These are phyloP conservation scores for Peronosclerospora sorghi DNA, from an alignment of 352 stramenopile genomes.

Conservation along the genomic window DNA sequence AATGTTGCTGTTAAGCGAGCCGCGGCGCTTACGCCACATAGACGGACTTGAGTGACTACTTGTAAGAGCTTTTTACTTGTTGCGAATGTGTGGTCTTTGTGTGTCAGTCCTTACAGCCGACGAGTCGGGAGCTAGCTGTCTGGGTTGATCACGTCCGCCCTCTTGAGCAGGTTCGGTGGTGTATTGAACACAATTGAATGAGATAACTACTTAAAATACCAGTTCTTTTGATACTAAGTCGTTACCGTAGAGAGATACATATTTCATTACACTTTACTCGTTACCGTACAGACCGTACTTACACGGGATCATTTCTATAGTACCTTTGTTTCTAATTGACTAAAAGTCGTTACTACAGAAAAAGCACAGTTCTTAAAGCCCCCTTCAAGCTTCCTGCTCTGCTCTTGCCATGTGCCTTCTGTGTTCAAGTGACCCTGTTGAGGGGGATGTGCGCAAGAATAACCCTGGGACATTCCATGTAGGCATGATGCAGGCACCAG, in stretches of 20 bases:
- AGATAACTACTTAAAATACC: too few relatives aligned
- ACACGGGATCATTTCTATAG: too few relatives aligned
- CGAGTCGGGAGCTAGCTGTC: neutral
- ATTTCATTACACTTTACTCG: too few relatives aligned
- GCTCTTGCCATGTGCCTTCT: conserved; percentile 39
- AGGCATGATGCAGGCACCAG: conserved; percentile 80
- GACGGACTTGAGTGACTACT: neutral
- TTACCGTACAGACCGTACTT: too few relatives aligned
- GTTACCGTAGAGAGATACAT: too few relatives aligned
- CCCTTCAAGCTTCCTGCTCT: neutral
- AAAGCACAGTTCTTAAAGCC: neutral
- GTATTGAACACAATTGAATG: too few relatives aligned
- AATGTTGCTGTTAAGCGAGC: conserved; percentile 30
- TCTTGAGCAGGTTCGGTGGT: neutral
- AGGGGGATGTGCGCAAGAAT: conserved; percentile 50
- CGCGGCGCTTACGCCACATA: conserved; percentile 53
- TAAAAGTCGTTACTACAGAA: too few relatives aligned
- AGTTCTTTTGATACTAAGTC: too few relatives aligned
- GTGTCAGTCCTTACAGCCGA: neutral
- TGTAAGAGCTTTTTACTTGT: neutral
- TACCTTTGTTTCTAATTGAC: too few relatives aligned
- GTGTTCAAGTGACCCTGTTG: conserved; percentile 58
- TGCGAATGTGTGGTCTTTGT: conserved; percentile 6
- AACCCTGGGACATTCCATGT: conserved; percentile 77
- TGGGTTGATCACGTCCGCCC: conserved; percentile 2